A percentile compares a stretch with the other conserved stretches of the same genome.
phyloP scores from a whole-genome alignment of 345 rosid species.

The Stellera chamaejasme region DNA sequence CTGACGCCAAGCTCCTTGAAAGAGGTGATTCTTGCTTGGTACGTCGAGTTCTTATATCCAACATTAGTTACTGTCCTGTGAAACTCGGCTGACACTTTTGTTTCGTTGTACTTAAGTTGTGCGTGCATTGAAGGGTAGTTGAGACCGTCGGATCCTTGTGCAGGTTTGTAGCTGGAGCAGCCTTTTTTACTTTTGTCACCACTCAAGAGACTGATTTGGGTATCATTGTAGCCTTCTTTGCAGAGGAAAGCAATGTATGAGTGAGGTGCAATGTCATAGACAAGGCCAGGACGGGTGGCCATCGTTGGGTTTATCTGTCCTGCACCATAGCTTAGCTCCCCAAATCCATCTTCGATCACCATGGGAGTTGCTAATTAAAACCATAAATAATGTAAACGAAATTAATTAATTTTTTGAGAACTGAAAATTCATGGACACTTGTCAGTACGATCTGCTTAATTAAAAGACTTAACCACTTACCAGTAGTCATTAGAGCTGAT shows the following conservation, averaged over 20 bases:
- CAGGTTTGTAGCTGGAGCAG: conserved; percentile 43
- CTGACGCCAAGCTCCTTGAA: conserved; percentile 35
- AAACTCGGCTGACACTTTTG: conserved; percentile 39
- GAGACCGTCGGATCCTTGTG: conserved; percentile 58
- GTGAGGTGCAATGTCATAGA: conserved; percentile 44
- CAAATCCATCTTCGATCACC: conserved; percentile 34
- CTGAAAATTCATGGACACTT: not conserved
- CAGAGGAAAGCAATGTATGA: conserved; percentile 63
- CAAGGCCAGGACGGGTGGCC: conserved; percentile 68
- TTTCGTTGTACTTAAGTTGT: conserved; percentile 20
- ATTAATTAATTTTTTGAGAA: not conserved
- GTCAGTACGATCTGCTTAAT: not conserved
- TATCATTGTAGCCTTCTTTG: conserved; percentile 64
- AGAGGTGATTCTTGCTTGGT: conserved; percentile 40
- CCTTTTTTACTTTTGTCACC: conserved; percentile 32
- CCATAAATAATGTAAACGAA: not conserved
- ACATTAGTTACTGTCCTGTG: conserved; percentile 58
- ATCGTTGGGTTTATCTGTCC: conserved; percentile 70
- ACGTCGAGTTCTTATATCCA: conserved; percentile 31
- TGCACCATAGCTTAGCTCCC: conserved; percentile 57
- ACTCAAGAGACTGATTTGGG: conserved; percentile 39
- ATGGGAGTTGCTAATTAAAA: conserved; percentile 49
- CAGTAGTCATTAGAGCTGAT: conserved; percentile 91
- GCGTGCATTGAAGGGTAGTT: conserved; percentile 84
- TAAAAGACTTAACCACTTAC: conserved; percentile 18